Evolutionary conservation across 169 alveolate genomes (phyloP).

Genomic region (Eimeria necatrix): DNA sequence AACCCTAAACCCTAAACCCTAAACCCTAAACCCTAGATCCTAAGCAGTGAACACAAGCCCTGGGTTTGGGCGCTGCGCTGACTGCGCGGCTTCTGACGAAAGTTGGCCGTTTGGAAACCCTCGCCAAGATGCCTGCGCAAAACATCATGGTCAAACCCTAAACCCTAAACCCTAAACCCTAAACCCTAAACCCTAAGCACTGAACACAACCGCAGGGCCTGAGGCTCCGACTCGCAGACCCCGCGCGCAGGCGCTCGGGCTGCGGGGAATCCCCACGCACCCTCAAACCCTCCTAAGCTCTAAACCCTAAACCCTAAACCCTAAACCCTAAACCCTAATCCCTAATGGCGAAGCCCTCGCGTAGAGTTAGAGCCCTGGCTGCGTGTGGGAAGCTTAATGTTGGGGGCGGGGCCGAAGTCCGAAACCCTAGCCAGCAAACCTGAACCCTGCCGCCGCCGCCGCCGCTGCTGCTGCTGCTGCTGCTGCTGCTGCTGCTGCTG

Average conservation of each 20-base stretch:
- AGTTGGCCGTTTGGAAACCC: conserved; percentile 96
- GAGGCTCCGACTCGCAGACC: too few relatives aligned
- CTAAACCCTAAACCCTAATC: neutral
- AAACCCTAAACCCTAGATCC: conserved; percentile 96
- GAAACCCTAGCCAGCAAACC: too few relatives aligned
- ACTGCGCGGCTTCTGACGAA: conserved; percentile 98
- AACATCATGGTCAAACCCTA: conserved; percentile 92
- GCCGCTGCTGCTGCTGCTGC: conserved; percentile 27
- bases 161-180: conserved; percentile 4
- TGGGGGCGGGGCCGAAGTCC: too few relatives aligned
- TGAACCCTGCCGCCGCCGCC: conserved; percentile 35
- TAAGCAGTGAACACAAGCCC: too few relatives aligned
- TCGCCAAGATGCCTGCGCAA: conserved; percentile 96
- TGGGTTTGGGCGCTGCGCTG: conserved; percentile 97
- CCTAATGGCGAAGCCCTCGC: too few relatives aligned
- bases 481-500: conserved; percentile 46
- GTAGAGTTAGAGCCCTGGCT: too few relatives aligned
- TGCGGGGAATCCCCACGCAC: neutral
- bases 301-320: too few relatives aligned
- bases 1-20: conserved; percentile 97
- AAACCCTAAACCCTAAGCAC: neutral
- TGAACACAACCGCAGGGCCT: too few relatives aligned
- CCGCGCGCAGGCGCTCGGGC: too few relatives aligned
- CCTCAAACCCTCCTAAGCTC: too few relatives aligned
- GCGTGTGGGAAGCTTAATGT: too few relatives aligned